These are phyloP conservation scores for Ceratocystis harringtonii DNA, from an alignment of 2,329 filamentous ascomycete genomes.

Conservation along the genomic window DNA sequence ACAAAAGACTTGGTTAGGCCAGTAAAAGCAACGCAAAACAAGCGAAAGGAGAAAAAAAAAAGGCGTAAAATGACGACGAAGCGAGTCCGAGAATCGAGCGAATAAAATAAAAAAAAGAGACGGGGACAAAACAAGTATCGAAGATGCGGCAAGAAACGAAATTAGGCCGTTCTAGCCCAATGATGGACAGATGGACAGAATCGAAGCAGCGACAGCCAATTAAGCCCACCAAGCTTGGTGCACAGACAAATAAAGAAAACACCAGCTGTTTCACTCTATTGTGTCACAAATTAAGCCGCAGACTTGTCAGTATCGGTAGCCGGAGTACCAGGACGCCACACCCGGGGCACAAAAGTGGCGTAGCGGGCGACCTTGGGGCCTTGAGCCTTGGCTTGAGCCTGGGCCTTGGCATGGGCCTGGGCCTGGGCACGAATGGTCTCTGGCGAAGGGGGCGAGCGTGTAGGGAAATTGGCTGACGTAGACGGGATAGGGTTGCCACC, in stretches of 20 bases:
- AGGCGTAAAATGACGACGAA: background rate
- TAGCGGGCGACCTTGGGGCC: conserved; percentile 15
- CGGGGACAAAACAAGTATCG: background rate
- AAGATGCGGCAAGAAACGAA: background rate
- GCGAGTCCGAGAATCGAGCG: background rate
- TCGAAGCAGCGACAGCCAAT: background rate
- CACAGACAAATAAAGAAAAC: background rate
- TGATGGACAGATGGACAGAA: background rate
- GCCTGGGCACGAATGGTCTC: background rate
- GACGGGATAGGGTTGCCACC: background rate
- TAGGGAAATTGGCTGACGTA: background rate
- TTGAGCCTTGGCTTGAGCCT: background rate
- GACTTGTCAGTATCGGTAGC: background rate
- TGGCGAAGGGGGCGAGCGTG: conserved; percentile 3
- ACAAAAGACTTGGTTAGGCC: background rate
- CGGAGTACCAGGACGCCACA: conserved; percentile 5
- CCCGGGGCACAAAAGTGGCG: conserved; percentile 12
- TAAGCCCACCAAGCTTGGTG: background rate
- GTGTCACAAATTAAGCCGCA: background rate
- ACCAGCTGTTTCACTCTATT: background rate
- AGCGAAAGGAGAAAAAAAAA: background rate
- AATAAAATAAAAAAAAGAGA: background rate
- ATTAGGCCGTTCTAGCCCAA: background rate
- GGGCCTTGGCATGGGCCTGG: background rate
- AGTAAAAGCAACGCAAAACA: background rate